Conservation (phyloP, 108 stramenopile genomes). For the Pseudonitzschia delicatissima region DNA sequence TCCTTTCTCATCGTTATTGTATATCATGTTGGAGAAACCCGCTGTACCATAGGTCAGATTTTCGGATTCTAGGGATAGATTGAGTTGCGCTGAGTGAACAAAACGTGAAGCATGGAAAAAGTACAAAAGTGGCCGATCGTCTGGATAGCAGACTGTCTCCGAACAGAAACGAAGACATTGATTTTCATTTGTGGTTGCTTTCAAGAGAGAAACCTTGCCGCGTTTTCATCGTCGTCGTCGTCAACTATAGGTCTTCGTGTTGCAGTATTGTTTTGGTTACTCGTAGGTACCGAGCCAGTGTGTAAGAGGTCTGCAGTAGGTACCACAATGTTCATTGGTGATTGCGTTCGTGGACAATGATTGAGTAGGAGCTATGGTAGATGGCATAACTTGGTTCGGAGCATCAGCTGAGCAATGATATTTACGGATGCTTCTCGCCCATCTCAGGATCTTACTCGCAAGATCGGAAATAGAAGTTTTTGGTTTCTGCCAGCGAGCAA, state of each 20-base stretch:
- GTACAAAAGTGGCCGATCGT: no score
- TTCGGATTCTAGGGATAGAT: no score
- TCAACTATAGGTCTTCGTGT: background rate
- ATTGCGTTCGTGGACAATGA: conserved; percentile 1
- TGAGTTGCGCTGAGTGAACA: no score
- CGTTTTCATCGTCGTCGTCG: conserved; percentile 6
- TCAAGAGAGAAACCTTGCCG: conserved; percentile 5
- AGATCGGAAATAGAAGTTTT: conserved; percentile 27
- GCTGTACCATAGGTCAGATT: no score
- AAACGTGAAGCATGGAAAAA: no score
- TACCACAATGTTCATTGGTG: background rate
- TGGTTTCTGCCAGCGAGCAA: conserved; percentile 60
- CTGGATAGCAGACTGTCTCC: no score
- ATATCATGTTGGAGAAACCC: no score
- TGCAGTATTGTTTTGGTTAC: background rate
- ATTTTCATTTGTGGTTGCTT: no score
- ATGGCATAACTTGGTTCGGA: conserved; percentile 4
- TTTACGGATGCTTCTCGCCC: conserved; percentile 47
- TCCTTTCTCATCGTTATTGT: no score
- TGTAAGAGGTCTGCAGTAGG: background rate
- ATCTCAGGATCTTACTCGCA: conserved; percentile 36
- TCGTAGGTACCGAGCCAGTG: background rate
- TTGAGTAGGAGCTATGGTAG: background rate
- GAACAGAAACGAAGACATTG: no score
- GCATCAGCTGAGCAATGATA: conserved; percentile 17